Percentiles rank a stretch among this genome's conserved stretches.
These are phyloP conservation scores for Gynandropsis gynandra DNA, from an alignment of 345 rosid genomes.

Conservation along the genomic window DNA sequence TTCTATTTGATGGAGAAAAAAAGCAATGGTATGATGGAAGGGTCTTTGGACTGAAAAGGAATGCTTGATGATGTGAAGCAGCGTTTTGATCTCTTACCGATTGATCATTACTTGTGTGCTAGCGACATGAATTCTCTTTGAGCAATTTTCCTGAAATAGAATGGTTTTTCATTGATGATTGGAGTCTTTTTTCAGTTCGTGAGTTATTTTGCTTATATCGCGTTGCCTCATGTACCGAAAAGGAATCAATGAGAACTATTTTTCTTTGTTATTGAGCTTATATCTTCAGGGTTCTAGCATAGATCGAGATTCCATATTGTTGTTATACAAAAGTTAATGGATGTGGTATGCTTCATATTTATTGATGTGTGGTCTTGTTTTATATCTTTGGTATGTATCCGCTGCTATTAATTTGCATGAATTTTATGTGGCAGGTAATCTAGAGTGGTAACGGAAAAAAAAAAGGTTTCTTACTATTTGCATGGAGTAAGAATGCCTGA, in stretches of 20 bases:
- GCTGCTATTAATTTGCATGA: no score
- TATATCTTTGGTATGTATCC: no score
- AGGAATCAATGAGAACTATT: neutral
- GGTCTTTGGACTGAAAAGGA: conserved; percentile 16
- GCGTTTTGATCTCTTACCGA: conserved; percentile 22
- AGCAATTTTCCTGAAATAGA: conserved; percentile 17
- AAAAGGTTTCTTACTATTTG: conserved; percentile 50
- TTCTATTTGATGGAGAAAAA: conserved; percentile 16
- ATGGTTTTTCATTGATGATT: conserved; percentile 10
- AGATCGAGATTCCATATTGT: conserved; percentile 9
- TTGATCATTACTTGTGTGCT: conserved; percentile 13
- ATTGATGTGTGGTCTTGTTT: neutral
- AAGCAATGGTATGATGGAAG: neutral
- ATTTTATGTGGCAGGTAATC: conserved; percentile 35
- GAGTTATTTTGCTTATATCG: neutral
- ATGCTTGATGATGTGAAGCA: conserved; percentile 1
- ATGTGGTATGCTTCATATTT: conserved; percentile 19
- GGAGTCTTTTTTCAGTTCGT: conserved; percentile 16
- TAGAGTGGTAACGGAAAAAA: conserved; percentile 25
- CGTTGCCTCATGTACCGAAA: conserved; percentile 8
- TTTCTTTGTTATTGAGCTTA: neutral
- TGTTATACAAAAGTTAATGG: neutral
- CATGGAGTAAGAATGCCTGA: conserved; percentile 98
- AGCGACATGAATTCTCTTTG: conserved; percentile 1
- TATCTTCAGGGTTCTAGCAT: neutral